These are phyloP conservation scores for Lizonia empirigonia DNA, from an alignment of 2,329 filamentous ascomycete genomes.

Conservation along the genomic window DNA sequence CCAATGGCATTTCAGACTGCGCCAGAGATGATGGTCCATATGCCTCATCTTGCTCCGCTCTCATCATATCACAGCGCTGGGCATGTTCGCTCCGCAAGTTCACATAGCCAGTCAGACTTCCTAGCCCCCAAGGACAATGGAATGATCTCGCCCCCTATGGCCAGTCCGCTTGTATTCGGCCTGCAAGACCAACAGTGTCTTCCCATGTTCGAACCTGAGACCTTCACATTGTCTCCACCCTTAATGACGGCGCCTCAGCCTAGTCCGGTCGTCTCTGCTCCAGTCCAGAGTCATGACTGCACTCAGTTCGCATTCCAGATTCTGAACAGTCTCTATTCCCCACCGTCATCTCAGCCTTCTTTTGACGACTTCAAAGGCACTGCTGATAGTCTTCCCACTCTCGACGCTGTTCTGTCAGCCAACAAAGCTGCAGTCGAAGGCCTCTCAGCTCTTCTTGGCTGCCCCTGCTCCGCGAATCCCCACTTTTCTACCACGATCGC, in stretches of 20 bases:
- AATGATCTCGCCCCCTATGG: conserved; percentile 31
- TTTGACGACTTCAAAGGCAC: conserved; percentile 35
- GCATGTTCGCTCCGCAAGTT: conserved; percentile 37
- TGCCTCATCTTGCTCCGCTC: conserved; percentile 34
- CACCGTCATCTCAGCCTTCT: conserved; percentile 32
- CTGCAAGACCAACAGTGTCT: conserved; percentile 34
- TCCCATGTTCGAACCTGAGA: conserved; percentile 18
- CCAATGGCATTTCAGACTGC: conserved; percentile 38
- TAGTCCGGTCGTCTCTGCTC: conserved; percentile 32
- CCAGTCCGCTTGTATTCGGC: conserved; percentile 32
- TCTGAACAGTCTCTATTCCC: conserved; percentile 42
- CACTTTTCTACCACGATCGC: conserved; percentile 47
- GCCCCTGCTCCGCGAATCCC: conserved; percentile 44
- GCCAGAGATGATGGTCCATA: conserved; percentile 33
- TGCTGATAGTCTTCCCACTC: conserved; percentile 35
- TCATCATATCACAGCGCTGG: conserved; percentile 24
- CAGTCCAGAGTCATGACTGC: conserved; percentile 41
- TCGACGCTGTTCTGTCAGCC: conserved; percentile 39
- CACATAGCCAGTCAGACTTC: conserved; percentile 43
- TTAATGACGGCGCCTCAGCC: conserved; percentile 36
- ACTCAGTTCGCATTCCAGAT: conserved; percentile 46
- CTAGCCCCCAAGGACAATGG: conserved; percentile 31
- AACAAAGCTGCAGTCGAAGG: conserved; percentile 45
- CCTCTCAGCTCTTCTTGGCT: conserved; percentile 40
- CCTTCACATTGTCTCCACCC: conserved; percentile 11